Evolutionary conservation across 139 green algal genomes (phyloP), one percentile per base, ranked within the genome.

Genomic region (Chlamydomonas sphaeroides): DNA sequence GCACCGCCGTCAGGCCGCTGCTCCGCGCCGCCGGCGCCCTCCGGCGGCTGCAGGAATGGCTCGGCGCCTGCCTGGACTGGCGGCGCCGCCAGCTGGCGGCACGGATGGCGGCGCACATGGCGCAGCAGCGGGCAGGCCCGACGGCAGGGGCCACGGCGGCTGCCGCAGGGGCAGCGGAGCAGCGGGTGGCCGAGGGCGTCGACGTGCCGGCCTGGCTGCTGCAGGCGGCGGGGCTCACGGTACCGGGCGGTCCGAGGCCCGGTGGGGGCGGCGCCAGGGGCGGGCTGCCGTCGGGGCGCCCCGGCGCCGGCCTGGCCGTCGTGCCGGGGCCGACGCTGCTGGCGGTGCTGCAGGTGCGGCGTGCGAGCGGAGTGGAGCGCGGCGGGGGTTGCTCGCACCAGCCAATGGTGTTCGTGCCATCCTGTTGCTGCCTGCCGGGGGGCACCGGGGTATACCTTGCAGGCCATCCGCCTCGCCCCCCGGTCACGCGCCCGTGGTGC

Each of bases 291-390:
- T 30, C 18, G 59, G 30, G 48, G 10, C 59, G 32, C 5, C 38
- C n/a, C n/a, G 38, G 25, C 26, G n/a, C n/a, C n/a, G n/a, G n/a
- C n/a, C n/a, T 82, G 75, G 14, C n/a, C 32, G 39, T 80, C 59
- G 39, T 62, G 59, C 39, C 49, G 28, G 75, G 75, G 21, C 75
- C 75, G 42, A 82, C 75, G 4, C 42, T 82, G 62, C 62, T 65
- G 62, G 42, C 75, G 21, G 32, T 82, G n/a, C 61, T 73, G 32
- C 63, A 68, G 63, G 63, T 42, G 62, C 26, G 57, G n/a, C n/a
- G n/a, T n/a, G n/a, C n/a, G n/a, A n/a, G n/a, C n/a, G n/a, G n/a
- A n/a, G n/a, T n/a, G n/a, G n/a, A n/a, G n/a, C n/a, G n/a, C 45
- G 14, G 10, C 45, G 45, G 45, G 45, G 8, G 45, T 14, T 51